Base-by-base conservation (phyloP, 176 grass and related monocot species). In the Typha latifolia region DNA sequence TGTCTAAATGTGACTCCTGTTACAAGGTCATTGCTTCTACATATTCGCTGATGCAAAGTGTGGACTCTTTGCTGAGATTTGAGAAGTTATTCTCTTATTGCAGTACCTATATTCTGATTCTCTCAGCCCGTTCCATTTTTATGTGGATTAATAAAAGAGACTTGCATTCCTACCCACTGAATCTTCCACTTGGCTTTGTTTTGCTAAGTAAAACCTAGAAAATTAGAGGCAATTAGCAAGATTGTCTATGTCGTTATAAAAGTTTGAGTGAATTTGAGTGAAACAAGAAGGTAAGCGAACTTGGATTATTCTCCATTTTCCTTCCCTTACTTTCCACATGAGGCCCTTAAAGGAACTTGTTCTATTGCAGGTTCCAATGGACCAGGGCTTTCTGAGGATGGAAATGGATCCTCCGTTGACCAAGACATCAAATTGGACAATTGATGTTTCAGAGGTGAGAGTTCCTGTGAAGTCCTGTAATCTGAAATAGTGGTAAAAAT, bases 381-480 rank as follows among this genome's bases (percentile, higher is more conserved):
- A 81, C 57, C 51, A 74, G 62, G 47, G 55, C 43, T 72, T 69
- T 63, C 47, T 69, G 14, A 61, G 20, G 66, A 82, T 76, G 65
- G 72, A 23, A 76, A 62, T 56, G 29, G 66, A 76, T 76, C 79
- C 72, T 75, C 59, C 64, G 13, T 24, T 70, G 66, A 61, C n/a
- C 47, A 32, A 49, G 43, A 19, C 72, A 34, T 12, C 72, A 69
- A 82, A 29, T 71, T 75, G 79, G 72, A 51, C 71, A 15, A 76
- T 75, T 18, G 59, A 76, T 71, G 19, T 76, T 62, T 70, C 72
- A 63, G 66, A 82, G 64, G 79, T 70, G 72, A 71, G 72, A 31
- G 14, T 16, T n/a, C 61, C 32, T 8, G 12, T 74, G 34, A 31
- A 52, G 27, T 47, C 74, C 21, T 9, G 49, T 79, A 71, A 21